Base-by-base conservation (phyloP, 2,329 filamentous ascomycete species). In the Penicillium occitanis region DNA sequence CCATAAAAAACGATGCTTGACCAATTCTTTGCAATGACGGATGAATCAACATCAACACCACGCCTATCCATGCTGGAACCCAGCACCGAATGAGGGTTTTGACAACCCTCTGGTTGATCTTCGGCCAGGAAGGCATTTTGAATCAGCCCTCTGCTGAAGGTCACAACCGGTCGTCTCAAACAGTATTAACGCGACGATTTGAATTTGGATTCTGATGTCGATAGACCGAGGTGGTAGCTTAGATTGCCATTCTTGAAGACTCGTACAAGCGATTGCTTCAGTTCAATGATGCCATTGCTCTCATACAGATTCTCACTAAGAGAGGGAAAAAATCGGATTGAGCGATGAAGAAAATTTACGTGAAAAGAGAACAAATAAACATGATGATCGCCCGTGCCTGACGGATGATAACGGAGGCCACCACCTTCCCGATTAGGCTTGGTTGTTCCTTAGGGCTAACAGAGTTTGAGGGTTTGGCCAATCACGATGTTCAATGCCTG, bases 21-120 rank as follows among this genome's bases (percentile, higher is more conserved):
- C 64, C 64, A 46, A 84, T 74, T 22, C 69, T 73, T 0, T 69
- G 64, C 40, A 85, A 75, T 0, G 76, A 70, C 1, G 83, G 82
- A 7, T 73, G 67, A 69, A 85, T 83, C 67, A 84, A 77, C n/a
- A 84, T 77, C 64, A 85, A 74, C 11, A 85, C 68, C 3, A 76
- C 76, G 4, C 78, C 76, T 3, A 80, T 75, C 83, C 83, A 85
- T 22, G 75, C 76, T 1, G 83, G 83, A 1, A 78, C 71, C 67
- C 76, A 80, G 70, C 82, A 85, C 66, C 82, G 81, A 44, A 83
- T 76, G 3, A 83, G 71, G 33, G 78, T 75, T 67, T 84, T 84
- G 61, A 84, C 71, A 60, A 84, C 83, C 55, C 76, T 76, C 1
- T 67, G 67, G 66, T 83, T 85, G 77, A 84, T 81, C 68, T 84